Percentiles rank a stretch among this genome's conserved stretches.
These are phyloP conservation scores for Candida taoyuanica DNA, from an alignment of 805 yeast genomes.

Conservation along the genomic window DNA sequence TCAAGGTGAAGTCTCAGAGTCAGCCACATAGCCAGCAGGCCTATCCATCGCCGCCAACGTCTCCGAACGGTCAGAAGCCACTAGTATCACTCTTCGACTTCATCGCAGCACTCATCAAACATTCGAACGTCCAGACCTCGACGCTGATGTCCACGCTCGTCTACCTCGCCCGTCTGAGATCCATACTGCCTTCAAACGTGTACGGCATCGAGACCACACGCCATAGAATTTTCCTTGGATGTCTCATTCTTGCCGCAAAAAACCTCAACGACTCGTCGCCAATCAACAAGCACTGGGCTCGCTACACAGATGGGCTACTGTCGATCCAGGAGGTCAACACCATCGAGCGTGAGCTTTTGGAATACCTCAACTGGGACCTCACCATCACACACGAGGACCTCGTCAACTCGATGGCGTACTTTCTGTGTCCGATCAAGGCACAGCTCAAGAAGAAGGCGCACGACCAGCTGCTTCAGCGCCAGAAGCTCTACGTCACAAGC, in stretches of 20 bases:
- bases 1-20: conserved; percentile 41
- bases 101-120: conserved; percentile 65
- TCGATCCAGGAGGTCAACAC: conserved; percentile 77
- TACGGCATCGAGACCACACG: conserved; percentile 90
- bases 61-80: conserved; percentile 25
- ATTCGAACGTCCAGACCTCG: conserved; percentile 91
- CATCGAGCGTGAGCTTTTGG: conserved; percentile 83
- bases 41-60: conserved; percentile 37
- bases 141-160: conserved; percentile 91
- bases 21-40: too few relatives aligned
- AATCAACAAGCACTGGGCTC: conserved; percentile 93
- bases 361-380: conserved; percentile 81
- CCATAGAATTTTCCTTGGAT: conserved; percentile 87
- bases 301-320: conserved; percentile 83
- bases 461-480: conserved; percentile 25
- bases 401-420: conserved; percentile 62
- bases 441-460: conserved; percentile 22
- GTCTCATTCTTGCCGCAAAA: conserved; percentile 89
- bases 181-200: conserved; percentile 78
- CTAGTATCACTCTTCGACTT: conserved; percentile 48
- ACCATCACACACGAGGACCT: conserved; percentile 68
- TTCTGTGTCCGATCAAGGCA: conserved; percentile 67
- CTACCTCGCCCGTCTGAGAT: conserved; percentile 72
- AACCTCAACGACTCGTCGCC: conserved; percentile 92
- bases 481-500: conserved; percentile 20